phyloP scores from a whole-genome alignment of 345 rosid species.

The Hibiscus mutabilis region DNA sequence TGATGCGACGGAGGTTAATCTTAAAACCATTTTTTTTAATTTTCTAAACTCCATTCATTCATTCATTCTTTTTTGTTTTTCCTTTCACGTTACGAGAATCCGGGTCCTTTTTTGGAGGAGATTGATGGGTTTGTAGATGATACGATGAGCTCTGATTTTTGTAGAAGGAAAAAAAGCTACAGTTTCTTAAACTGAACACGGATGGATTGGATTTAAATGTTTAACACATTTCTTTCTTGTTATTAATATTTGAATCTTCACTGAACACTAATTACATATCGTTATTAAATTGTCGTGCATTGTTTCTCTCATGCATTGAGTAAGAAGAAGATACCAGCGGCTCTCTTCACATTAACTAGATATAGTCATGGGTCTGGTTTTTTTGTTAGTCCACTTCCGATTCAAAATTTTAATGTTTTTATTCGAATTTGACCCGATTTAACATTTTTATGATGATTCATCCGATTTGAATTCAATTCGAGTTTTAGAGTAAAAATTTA shows the following conservation, averaged over 20 bases:
- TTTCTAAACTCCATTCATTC: background rate
- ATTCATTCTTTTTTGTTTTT: background rate
- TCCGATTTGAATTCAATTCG: too few relatives aligned
- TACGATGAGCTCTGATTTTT: background rate
- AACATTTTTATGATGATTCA: too few relatives aligned
- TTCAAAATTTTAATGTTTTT: too few relatives aligned
- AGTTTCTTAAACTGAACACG: background rate
- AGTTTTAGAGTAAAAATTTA: too few relatives aligned
- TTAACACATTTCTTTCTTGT: background rate
- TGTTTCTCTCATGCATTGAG: background rate
- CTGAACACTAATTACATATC: background rate
- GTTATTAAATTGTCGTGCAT: background rate
- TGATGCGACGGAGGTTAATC: background rate
- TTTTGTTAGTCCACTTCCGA: too few relatives aligned
- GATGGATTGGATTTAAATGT: background rate
- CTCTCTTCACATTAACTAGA: too few relatives aligned
- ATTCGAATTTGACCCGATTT: too few relatives aligned
- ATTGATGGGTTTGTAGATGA: constrained; percentile 21
- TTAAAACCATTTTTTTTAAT: background rate
- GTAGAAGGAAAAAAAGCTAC: background rate
- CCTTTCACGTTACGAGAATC: background rate
- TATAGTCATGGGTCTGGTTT: too few relatives aligned
- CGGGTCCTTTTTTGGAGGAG: constrained; percentile 7
- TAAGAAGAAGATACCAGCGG: background rate
- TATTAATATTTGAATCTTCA: background rate